Conservation (phyloP, 139 green algal species). For the Zygnema cylindricum region DNA sequence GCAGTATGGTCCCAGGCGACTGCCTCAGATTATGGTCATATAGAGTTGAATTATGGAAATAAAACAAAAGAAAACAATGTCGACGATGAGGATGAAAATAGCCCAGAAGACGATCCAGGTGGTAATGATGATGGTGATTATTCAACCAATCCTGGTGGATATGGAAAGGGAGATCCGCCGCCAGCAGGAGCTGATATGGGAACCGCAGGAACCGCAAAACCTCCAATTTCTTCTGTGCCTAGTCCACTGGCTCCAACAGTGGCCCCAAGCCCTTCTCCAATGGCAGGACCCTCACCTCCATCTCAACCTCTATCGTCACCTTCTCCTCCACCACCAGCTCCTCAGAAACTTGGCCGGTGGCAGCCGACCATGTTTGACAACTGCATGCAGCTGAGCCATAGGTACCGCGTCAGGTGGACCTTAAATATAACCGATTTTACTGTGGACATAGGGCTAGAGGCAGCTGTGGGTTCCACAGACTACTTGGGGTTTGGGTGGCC, state of each 20-base stretch:
- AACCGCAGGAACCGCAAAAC: not conserved
- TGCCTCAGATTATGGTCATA: conserved; percentile 52
- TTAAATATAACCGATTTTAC: not conserved
- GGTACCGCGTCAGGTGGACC: conserved; percentile 44
- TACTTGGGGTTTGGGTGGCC: conserved; percentile 44
- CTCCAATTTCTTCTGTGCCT: not conserved
- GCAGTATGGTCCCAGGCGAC: conserved; percentile 50
- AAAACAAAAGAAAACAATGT: not conserved
- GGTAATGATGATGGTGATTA: not conserved
- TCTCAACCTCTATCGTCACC: not conserved
- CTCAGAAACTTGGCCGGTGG: not conserved
- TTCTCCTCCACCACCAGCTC: not conserved
- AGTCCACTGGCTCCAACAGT: not conserved
- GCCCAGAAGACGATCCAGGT: not conserved
- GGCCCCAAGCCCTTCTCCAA: not conserved
- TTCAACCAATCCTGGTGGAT: not conserved
- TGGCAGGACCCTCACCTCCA: not conserved
- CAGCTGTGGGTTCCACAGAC: not conserved
- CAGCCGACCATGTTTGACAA: conserved; percentile 59
- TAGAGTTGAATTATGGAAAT: conserved; percentile 30
- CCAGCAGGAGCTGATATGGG: too few species aligned
- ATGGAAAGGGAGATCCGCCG: not conserved
- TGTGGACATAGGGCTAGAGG: conserved; percentile 49
- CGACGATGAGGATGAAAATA: not conserved
- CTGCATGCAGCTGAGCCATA: conserved; percentile 51